phyloP scores from a whole-genome alignment of 2,329 filamentous ascomycete species.

The Arthrobotrys sphaeroides region DNA sequence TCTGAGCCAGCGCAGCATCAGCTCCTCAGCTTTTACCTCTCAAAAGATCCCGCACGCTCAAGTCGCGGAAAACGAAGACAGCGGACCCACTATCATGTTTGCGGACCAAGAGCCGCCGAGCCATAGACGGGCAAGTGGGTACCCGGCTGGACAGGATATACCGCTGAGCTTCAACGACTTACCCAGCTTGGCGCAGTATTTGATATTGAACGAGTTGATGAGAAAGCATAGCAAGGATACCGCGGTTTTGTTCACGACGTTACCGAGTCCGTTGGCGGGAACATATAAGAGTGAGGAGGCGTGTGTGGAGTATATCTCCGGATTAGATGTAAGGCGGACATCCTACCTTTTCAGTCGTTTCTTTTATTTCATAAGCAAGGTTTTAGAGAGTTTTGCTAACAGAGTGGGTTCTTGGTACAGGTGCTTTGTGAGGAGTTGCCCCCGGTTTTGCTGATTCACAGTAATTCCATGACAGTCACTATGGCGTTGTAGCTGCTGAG shows the following conservation, averaged over 20 bases:
- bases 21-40: slow-evolving; percentile 71
- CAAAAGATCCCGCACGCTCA: slow-evolving; percentile 76
- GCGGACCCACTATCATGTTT: slow-evolving; percentile 80
- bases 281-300: slow-evolving; percentile 76
- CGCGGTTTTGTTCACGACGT: slow-evolving; percentile 81
- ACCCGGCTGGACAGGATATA: slow-evolving; percentile 70
- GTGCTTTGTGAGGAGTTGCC: slow-evolving; percentile 79
- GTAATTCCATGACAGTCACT: slow-evolving; percentile 89
- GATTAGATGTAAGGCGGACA: slow-evolving; percentile 55
- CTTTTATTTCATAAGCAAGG: neutral
- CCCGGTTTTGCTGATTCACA: slow-evolving; percentile 80
- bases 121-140: slow-evolving; percentile 62
- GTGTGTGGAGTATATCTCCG: slow-evolving; percentile 74
- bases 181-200: slow-evolving; percentile 82
- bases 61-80: slow-evolving; percentile 72
- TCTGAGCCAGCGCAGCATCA: slow-evolving; percentile 26
- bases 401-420: slow-evolving; percentile 72
- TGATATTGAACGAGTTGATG: slow-evolving; percentile 88
- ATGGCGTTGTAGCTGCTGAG: slow-evolving; percentile 69
- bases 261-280: slow-evolving; percentile 81
- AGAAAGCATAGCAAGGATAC: slow-evolving; percentile 73
- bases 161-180: slow-evolving; percentile 86
- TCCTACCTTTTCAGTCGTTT: neutral
- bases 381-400: slow-evolving; percentile 21
- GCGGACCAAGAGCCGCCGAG: slow-evolving; percentile 64